These are phyloP conservation scores for Solanum lignicaule DNA, from an alignment of 257 asterid species.

Conservation along the genomic window DNA sequence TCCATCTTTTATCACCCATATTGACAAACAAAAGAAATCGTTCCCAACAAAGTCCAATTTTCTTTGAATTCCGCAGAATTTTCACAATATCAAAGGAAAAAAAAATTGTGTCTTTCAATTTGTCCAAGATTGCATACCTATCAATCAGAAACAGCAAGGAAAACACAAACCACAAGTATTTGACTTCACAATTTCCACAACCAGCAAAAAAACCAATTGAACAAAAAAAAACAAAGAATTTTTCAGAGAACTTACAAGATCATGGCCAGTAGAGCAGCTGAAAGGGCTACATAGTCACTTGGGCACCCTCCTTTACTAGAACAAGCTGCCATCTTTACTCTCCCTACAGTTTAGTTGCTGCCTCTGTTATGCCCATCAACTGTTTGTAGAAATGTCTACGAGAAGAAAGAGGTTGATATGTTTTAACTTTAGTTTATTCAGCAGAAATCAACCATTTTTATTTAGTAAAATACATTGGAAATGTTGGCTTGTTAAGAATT, in stretches of 20 bases:
- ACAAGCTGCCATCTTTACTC: conserved; percentile 50
- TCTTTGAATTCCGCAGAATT: not conserved
- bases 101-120: not conserved
- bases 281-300: conserved; percentile 66
- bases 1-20: not conserved
- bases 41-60: not conserved
- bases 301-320: conserved; percentile 76
- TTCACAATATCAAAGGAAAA: not conserved
- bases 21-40: not conserved
- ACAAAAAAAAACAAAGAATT: not conserved
- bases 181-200: not conserved
- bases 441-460: not conserved
- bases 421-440: not conserved
- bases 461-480: not conserved
- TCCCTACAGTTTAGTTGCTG: not conserved
- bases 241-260: conserved; percentile 29
- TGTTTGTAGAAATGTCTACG: conserved; percentile 18
- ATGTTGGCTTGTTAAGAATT: not conserved
- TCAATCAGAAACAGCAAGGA: not conserved
- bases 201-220: not conserved
- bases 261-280: conserved; percentile 43
- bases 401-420: not conserved
- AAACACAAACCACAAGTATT: not conserved
- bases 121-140: not conserved
- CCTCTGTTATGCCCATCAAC: conserved; percentile 11